phyloP scores from a whole-genome alignment of 129 eudicot species.

The Centella asiatica region DNA sequence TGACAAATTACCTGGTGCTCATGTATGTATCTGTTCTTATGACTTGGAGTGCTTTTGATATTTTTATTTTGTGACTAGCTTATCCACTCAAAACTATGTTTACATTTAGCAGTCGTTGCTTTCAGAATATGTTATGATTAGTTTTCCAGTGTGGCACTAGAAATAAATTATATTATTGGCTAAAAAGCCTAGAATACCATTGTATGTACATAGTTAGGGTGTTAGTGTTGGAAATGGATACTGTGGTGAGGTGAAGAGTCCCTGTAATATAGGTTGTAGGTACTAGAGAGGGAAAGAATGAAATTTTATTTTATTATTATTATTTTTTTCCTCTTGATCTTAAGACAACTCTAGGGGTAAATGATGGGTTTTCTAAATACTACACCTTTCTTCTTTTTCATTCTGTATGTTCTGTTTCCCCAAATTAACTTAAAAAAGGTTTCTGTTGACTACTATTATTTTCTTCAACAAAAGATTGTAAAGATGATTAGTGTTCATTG shows the following conservation, averaged over 20 bases:
- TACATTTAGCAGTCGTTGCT: background rate
- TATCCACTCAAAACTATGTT: background rate
- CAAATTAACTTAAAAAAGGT: background rate
- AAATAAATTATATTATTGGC: no score
- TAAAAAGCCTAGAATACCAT: no score
- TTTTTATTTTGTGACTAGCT: background rate
- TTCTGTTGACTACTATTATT: no score
- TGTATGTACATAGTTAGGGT: no score
- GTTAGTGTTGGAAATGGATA: no score
- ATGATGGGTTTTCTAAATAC: background rate
- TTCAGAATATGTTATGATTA: background rate
- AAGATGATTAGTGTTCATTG: background rate
- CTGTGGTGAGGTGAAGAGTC: background rate
- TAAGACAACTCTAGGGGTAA: background rate
- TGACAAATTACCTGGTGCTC: constrained; percentile 85
- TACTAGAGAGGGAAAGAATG: background rate
- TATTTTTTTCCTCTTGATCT: no score
- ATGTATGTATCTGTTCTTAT: constrained; percentile 35
- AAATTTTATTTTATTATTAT: no score
- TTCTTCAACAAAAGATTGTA: background rate
- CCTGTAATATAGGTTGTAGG: no score
- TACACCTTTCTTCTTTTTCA: background rate
- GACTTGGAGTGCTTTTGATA: background rate
- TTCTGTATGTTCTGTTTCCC: background rate
- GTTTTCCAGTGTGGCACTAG: background rate